Evolutionary conservation across 2,329 filamentous ascomycete genomes (phyloP).

Genomic region (Phyllachora maydis): DNA sequence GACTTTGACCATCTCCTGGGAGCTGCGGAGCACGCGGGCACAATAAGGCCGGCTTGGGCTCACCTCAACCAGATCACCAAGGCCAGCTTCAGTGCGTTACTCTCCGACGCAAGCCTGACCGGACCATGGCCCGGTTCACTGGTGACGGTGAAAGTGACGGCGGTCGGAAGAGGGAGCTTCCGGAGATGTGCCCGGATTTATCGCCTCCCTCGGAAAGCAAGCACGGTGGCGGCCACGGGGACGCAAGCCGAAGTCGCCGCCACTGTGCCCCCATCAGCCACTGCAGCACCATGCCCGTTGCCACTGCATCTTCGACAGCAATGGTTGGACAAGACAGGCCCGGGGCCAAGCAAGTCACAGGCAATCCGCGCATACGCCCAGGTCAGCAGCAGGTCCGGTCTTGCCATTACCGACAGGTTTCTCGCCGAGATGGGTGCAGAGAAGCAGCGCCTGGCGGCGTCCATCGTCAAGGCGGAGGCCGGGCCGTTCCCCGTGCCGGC

Average conservation of each 20-base stretch:
- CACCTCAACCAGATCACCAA: constrained; percentile 16
- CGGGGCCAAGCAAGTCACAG: too few relatives aligned
- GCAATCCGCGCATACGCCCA: too few relatives aligned
- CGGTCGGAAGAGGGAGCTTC: constrained; percentile 51
- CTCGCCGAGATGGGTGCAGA: constrained; percentile 7
- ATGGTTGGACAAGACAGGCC: too few relatives aligned
- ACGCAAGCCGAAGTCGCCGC: constrained; percentile 23
- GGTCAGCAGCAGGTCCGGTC: too few relatives aligned
- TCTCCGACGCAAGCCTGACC: constrained; percentile 6
- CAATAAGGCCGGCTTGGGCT: constrained; percentile 6
- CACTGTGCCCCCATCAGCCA: constrained; percentile 18
- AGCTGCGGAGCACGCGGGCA: constrained; percentile 6
- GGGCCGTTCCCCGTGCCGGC: constrained; percentile 14
- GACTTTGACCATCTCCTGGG: constrained; percentile 58
- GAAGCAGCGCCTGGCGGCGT: constrained; percentile 15
- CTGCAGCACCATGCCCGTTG: too few relatives aligned
- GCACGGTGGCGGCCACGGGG: constrained; percentile 2
- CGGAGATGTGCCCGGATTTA: constrained; percentile 64
- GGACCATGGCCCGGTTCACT: constrained; percentile 17
- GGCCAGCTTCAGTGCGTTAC: constrained; percentile 12
- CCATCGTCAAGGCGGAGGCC: constrained; percentile 20
- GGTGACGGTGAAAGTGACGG: constrained; percentile 43
- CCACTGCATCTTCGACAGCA: too few relatives aligned
- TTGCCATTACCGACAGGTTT: constrained; percentile 7
- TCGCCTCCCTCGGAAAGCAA: constrained; percentile 52